These are phyloP conservation scores for Mariannaea elegans DNA, from an alignment of 2,329 filamentous ascomycete genomes.

Conservation along the genomic window DNA sequence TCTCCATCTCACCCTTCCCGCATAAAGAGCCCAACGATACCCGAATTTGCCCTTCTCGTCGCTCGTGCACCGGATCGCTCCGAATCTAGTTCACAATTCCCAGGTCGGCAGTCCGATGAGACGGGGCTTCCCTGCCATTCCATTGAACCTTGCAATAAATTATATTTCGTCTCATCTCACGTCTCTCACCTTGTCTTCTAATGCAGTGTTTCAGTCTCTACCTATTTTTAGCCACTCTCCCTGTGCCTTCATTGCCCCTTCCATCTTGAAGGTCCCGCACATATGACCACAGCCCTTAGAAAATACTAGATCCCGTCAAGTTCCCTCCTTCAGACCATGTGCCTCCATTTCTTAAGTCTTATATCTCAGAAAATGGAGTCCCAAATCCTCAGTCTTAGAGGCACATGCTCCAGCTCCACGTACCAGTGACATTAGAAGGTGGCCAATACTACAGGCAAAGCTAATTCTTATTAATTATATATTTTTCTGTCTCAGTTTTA, in stretches of 20 bases:
- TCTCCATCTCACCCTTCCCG: neutral
- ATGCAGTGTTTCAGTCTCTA: slow-evolving; percentile 10
- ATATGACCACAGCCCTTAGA: slow-evolving; percentile 15
- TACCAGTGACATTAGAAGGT: no score
- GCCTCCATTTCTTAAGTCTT: no score
- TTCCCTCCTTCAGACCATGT: slow-evolving; percentile 5
- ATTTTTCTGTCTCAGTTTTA: no score
- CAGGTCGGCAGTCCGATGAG: neutral
- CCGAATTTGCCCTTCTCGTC: slow-evolving; percentile 2
- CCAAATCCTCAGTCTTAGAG: no score
- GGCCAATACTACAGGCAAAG: no score
- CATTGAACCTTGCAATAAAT: slow-evolving; percentile 1
- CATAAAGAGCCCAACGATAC: neutral
- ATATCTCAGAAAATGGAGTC: no score
- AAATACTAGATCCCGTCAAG: slow-evolving; percentile 11
- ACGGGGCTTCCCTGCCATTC: slow-evolving; percentile 13
- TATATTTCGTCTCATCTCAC: slow-evolving; percentile 16
- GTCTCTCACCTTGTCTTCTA: slow-evolving; percentile 11
- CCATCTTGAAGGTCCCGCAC: slow-evolving; percentile 4
- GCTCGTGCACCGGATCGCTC: slow-evolving; percentile 2
- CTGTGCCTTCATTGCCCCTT: neutral
- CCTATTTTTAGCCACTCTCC: neutral
- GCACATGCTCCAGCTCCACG: no score
- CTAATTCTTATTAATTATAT: no score
- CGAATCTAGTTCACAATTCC: slow-evolving; percentile 5